Percentiles rank a stretch among this genome's conserved stretches.
Evolutionary conservation across 257 asterid genomes (phyloP).

Genomic region (Petunia axillaris): DNA sequence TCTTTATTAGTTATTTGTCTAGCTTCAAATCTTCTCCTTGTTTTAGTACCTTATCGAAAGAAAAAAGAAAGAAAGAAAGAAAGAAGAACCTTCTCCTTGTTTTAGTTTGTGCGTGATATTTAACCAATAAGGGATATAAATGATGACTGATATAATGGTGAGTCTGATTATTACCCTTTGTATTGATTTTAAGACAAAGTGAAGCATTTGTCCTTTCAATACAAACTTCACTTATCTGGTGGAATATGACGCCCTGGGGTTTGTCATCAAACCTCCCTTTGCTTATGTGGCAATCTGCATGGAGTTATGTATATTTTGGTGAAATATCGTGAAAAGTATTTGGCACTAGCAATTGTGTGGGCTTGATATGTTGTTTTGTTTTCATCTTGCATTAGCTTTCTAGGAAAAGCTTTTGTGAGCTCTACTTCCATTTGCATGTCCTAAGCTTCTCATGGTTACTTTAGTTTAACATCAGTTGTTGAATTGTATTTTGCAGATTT

Average conservation of each 20-base stretch:
- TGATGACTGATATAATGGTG: neutral
- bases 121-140: neutral
- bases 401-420: neutral
- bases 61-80: no score
- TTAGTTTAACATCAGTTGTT: neutral
- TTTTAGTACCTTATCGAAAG: no score
- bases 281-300: neutral
- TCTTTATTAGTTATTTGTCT: neutral
- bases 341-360: conserved; percentile 1
- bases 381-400: neutral
- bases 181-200: neutral
- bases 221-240: neutral
- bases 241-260: neutral
- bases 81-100: neutral
- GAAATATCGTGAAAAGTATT: neutral
- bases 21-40: neutral
- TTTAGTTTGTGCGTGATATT: conserved; percentile 1
- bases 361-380: neutral
- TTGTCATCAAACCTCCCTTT: conserved; percentile 1
- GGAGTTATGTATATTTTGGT: neutral
- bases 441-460: neutral
- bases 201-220: neutral
- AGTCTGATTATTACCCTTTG: neutral
- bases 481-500: conserved; percentile 54
- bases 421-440: neutral